phyloP scores from a whole-genome alignment of 2,329 filamentous ascomycete genomes.

The Talaromyces sp. region DNA sequence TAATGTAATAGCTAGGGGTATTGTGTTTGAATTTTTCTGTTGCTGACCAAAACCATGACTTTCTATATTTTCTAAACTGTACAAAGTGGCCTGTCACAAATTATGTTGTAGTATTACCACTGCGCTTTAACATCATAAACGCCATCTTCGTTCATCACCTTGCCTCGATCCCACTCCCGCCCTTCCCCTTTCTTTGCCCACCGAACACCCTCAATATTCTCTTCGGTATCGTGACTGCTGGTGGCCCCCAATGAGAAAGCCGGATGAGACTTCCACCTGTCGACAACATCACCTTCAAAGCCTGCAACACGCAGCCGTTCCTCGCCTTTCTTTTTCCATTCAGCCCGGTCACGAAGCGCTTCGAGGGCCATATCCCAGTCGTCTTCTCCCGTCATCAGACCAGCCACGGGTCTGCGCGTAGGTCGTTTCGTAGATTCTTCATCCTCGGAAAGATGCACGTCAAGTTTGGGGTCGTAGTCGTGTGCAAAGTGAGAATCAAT shows the following conservation, averaged over 20 bases:
- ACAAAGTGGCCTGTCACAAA: not conserved
- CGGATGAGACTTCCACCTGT: conserved; percentile 61
- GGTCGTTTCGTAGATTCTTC: conserved; percentile 56
- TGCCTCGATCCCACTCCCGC: conserved; percentile 63
- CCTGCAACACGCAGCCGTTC: conserved; percentile 71
- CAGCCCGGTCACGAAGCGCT: conserved; percentile 70
- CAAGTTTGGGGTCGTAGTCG: conserved; percentile 51
- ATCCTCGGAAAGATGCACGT: conserved; percentile 33
- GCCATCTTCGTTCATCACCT: conserved; percentile 52
- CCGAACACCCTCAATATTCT: conserved; percentile 61
- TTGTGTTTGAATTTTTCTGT: not conserved
- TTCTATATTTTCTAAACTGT: not conserved
- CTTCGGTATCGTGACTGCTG: conserved; percentile 18
- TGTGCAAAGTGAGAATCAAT: conserved; percentile 78
- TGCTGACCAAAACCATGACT: not conserved
- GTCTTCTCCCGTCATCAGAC: conserved; percentile 47
- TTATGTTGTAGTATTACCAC: conserved; percentile 34
- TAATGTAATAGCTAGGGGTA: no score
- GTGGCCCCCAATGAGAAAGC: conserved; percentile 40
- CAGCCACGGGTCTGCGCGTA: conserved; percentile 33
- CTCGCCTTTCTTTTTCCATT: conserved; percentile 69
- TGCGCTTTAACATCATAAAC: conserved; percentile 45
- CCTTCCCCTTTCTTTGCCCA: conserved; percentile 68
- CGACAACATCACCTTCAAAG: conserved; percentile 69
- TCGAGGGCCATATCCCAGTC: conserved; percentile 79